phyloP scores from a whole-genome alignment of 129 eudicot species.

The Flaveria ramosissima region DNA sequence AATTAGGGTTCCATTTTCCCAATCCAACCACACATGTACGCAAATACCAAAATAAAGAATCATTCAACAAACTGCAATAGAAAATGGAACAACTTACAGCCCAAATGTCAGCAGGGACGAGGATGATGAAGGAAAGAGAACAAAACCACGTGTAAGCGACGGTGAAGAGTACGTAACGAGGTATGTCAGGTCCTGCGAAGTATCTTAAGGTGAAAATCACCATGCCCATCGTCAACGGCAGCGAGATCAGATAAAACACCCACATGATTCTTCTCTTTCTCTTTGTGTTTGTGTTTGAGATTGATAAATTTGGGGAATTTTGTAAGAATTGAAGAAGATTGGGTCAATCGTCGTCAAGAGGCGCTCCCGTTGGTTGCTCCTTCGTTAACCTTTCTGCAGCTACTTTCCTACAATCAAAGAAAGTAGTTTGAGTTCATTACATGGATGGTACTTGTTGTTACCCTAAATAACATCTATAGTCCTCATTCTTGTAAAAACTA shows the following conservation, averaged over 20 bases:
- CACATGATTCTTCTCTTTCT: conserved; percentile 41
- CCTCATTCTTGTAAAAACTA: too few relatives aligned
- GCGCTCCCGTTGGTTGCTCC: conserved; percentile 30
- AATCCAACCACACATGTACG: not conserved
- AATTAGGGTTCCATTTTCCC: conserved; percentile 10
- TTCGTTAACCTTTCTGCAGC: conserved; percentile 23
- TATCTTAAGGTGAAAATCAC: conserved; percentile 62
- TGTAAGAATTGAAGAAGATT: not conserved
- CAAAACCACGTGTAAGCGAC: conserved; percentile 89
- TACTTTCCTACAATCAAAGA: not conserved
- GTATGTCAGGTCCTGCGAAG: conserved; percentile 81
- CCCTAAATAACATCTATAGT: too few relatives aligned
- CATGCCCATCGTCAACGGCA: conserved; percentile 82
- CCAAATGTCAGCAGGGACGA: conserved; percentile 92
- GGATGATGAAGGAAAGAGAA: conserved; percentile 70
- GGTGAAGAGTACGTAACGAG: conserved; percentile 69
- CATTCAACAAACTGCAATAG: not conserved
- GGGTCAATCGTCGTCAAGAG: conserved; percentile 23
- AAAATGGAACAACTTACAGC: conserved; percentile 41
- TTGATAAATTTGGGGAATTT: too few relatives aligned
- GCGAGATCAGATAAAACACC: conserved; percentile 67
- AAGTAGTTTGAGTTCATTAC: too few relatives aligned
- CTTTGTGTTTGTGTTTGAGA: too few relatives aligned
- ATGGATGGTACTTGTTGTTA: too few relatives aligned
- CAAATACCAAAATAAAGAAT: not conserved